Evolutionary conservation across 2,329 filamentous ascomycete species (phyloP), one percentile per base, ranked within the genome.

Genomic region (Trichoderma atrobrunneum): DNA sequence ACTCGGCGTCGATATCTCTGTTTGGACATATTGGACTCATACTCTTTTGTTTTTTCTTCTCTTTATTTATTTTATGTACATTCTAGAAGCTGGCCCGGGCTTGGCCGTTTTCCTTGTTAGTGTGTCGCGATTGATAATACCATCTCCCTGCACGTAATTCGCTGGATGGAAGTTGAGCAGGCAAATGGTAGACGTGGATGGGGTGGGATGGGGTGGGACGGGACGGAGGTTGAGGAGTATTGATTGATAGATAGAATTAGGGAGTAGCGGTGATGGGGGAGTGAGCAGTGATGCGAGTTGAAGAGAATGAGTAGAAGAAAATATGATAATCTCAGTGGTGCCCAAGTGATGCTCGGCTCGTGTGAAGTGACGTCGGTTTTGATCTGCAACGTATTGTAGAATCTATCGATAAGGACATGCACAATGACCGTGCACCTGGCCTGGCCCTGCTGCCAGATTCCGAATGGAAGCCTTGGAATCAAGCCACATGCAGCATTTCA

Each of bases 51-150:
- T 73, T 72, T 61, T 78, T 74, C 73, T 72, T 65, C 74, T 72
- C 75, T 70, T 73, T 73, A 75, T 73, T 73, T 71, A 70, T 75
- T 78, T 77, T 73, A 71, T 79, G 77, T 81, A 80, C 76, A 81
- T 81, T 78, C 76, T 80, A 81, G 79, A 80, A 74, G 73, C 72
- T 71, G 77, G 76, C 77, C 77, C 76, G 74, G 77, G 78, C 76
- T 74, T 75, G 78, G 78, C 76, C 76, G 71, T 74, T 75, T 76
- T 75, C 74, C 72, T 73, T 70, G 72, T 72, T 32, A 36, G 67
- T 70, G 67, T 70, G 57, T 70, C 60, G 73, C 70, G 61, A 66
- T 66, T 30, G 78, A 80, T 78, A 77, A 74, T 77, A 79, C 73
- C 77, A 80, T 78, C 73, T 80, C 74, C 74, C 77, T 76, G 76